Evolutionary conservation across 2,329 filamentous ascomycete species (phyloP).

Genomic region (Aspergillus novoparasiticus): DNA sequence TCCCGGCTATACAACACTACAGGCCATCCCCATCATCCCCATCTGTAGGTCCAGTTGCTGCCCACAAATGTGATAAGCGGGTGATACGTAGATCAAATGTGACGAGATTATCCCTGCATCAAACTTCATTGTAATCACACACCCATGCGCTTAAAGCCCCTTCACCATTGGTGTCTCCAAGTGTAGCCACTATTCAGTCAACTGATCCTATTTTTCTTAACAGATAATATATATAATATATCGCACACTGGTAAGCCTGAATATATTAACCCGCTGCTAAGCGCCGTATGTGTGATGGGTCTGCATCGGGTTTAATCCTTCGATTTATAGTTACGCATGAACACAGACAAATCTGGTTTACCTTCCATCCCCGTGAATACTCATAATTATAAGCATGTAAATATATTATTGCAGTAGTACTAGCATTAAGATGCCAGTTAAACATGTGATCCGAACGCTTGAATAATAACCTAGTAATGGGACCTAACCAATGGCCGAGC

Average conservation of each 20-base stretch:
- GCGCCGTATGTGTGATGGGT: background rate
- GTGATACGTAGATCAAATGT: background rate
- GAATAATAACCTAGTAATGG: background rate
- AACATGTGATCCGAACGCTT: too few species aligned
- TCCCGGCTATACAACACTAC: background rate
- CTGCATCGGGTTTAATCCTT: background rate
- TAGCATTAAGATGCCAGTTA: too few species aligned
- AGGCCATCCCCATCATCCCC: background rate
- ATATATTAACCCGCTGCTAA: background rate
- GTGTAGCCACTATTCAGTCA: background rate
- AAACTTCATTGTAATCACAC: background rate
- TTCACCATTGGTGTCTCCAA: background rate
- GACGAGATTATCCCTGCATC: background rate
- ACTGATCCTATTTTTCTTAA: background rate
- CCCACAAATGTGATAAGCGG: background rate
- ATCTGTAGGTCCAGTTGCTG: background rate
- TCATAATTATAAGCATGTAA: background rate
- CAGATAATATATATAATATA: background rate
- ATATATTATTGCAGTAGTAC: background rate
- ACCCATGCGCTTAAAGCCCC: background rate
- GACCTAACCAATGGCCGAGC: background rate
- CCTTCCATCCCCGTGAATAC: background rate
- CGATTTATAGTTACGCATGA: background rate
- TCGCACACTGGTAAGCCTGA: background rate
- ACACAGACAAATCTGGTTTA: background rate